Conservation (phyloP, 176 grass and related monocot genomes). For the Canna indica region DNA sequence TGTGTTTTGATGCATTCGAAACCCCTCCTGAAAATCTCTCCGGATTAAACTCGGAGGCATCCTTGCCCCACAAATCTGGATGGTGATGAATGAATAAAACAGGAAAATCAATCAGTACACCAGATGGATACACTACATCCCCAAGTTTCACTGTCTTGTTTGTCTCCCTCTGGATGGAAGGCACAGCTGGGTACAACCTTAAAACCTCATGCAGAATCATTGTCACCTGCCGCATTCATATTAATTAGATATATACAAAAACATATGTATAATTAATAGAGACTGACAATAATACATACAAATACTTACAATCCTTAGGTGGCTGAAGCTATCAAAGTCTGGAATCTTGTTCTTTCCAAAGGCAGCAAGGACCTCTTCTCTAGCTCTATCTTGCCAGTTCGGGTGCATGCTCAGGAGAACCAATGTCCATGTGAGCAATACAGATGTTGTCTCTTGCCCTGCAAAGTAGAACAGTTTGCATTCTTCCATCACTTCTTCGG, state of each 20-base stretch:
- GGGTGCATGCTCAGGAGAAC: constrained; percentile 59
- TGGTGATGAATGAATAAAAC: constrained; percentile 38
- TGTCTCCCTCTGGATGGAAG: constrained; percentile 4
- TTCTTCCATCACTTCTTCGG: constrained; percentile 53
- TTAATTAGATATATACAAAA: neutral
- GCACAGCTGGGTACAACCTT: constrained; percentile 22
- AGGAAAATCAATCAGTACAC: constrained; percentile 19
- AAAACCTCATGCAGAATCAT: constrained; percentile 58
- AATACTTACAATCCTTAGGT: constrained; percentile 51
- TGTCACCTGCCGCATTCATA: constrained; percentile 17
- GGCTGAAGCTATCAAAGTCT: constrained; percentile 26
- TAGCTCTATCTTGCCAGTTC: constrained; percentile 51
- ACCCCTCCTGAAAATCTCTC: constrained; percentile 36
- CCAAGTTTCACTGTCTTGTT: constrained; percentile 28
- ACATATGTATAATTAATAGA: neutral
- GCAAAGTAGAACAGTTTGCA: too few species aligned
- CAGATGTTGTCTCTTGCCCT: constrained; percentile 51
- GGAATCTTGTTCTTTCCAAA: constrained; percentile 61
- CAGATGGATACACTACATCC: constrained; percentile 29
- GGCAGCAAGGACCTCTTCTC: constrained; percentile 41
- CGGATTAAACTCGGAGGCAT: constrained; percentile 39
- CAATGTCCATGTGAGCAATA: constrained; percentile 57
- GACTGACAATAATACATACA: too few species aligned
- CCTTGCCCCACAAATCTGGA: constrained; percentile 29
- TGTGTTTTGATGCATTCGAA: constrained; percentile 29